Base-by-base conservation (phyloP, 768 basidiomycete genomes). In the Pleurotus cornucopiae region DNA sequence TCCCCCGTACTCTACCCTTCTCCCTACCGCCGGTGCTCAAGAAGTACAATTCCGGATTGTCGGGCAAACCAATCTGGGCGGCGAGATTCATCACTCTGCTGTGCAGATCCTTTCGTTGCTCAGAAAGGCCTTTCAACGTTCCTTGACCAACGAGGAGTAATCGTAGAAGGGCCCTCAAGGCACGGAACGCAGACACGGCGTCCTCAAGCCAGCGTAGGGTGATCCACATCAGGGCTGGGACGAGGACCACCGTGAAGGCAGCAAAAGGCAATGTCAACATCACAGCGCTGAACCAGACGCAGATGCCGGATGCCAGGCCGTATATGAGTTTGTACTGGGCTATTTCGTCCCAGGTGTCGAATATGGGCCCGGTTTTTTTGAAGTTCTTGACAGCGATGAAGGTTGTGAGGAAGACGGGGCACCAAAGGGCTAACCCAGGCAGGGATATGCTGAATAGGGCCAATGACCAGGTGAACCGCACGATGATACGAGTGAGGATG, bases 301-400 rank as follows among this genome's bases (percentile, higher is more conserved):
- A 71, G 3, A 89, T 57, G 1, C 90, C 91, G 0, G 90, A 86
- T 6, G 85, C 63, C 34, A 94, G 77, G 7, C 93, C 93, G 62
- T 91, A 91, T 18, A 87, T 82, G 53, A 94, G 84, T 67, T 93
- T 94, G 69, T 91, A 89, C 65, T 94, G 89, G 9, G 91, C 89
- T 60, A 94, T 91, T 67, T 94, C 91, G 63, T 94, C 92, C 80
- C 84, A 92, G 0, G 89, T 92, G 64, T 94, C 89, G 74, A 87
- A 89, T 38, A 89, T 78, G 0, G 90, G 90, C 0, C 91, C 91
- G 0, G 80, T 86, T 71, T 84, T 86, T 70, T 88, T 90, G 76
- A 89, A 89, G 60, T 85, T 84, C 62, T 79, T 80, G 18, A 88
- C 88, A 2, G 81, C 86, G 62, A 82, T 78, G 61, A 84, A 81